Evolutionary conservation across 2,329 filamentous ascomycete genomes (phyloP), one percentile per base, ranked within the genome.

Genomic region (Xylariaceae sp.): DNA sequence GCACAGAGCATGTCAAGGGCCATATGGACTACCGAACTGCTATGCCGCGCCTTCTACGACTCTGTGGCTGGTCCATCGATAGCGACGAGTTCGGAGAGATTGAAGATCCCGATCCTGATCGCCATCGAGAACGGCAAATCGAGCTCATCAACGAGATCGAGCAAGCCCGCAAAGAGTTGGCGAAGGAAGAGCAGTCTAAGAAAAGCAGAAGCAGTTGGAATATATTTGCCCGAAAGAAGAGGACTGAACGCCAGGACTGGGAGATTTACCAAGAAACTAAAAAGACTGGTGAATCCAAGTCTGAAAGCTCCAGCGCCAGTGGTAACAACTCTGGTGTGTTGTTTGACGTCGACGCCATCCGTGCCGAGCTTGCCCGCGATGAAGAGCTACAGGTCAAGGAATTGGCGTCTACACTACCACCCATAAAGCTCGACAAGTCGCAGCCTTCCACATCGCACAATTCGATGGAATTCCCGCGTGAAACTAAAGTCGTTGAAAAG

Each of bases 111-210:
- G 94, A 99, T 69, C 94, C 94, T 0, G 94, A 97, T 0, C 93
- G 96, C 67, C 93, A 97, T 74, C 82, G 85, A 54, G 82, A 91
- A 71, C 82, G 92, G 52, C 94, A 99, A 74, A 83, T 92, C 58
- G 93, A 97, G 74, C 83, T 99, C 48, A 96, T 99, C 72, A 92
- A 89, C 68, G 94, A 99, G 75, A 96, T 99, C 55, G 93, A 97
- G 72, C 92, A 96, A 74, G 94, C 94, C 5, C 85, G 94, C 44
- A 92, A 88, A 71, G 86, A 94, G 69, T 81, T 96, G 2, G 92
- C 96, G 69, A 87, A 85, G 71, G 89, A 94, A 68, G 87, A 86
- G 15, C 86, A 89, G 69, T 86, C 87, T 70, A 79, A 77, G 66
- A 81, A 81, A 68, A 61, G 75, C 63, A 81, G 81, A 67, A 45